Percentiles rank a stretch among this genome's conserved stretches.
phyloP scores from a whole-genome alignment of 768 basidiomycete genomes.

The Lepiota subincarnata region DNA sequence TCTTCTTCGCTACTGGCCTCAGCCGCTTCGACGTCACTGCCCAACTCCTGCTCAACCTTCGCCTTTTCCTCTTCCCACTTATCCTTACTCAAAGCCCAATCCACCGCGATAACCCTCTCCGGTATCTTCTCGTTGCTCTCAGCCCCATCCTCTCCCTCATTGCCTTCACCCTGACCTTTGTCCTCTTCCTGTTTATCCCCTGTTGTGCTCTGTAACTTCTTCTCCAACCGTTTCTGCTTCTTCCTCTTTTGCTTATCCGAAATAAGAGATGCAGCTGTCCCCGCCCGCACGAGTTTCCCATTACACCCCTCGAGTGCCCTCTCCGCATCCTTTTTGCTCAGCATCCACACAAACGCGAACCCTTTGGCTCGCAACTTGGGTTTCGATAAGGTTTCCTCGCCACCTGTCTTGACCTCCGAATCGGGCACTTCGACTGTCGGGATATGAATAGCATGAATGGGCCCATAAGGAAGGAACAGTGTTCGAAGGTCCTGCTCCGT shows the following conservation, averaged over 20 bases:
- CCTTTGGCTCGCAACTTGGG: slow-evolving; percentile 53
- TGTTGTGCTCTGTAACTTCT: slow-evolving; percentile 38
- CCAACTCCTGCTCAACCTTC: slow-evolving; percentile 39
- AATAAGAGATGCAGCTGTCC: slow-evolving; percentile 52
- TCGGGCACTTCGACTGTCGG: slow-evolving; percentile 41
- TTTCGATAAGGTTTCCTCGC: slow-evolving; percentile 19
- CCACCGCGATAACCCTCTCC: slow-evolving; percentile 80
- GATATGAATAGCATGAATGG: slow-evolving; percentile 81
- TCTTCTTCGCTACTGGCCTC: slow-evolving; percentile 24
- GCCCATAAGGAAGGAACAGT: slow-evolving; percentile 82
- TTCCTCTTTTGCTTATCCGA: slow-evolving; percentile 66
- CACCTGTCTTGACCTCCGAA: slow-evolving; percentile 24
- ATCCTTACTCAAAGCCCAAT: slow-evolving; percentile 95
- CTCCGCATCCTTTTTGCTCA: slow-evolving; percentile 82
- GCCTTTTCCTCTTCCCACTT: slow-evolving; percentile 82
- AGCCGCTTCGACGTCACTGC: slow-evolving; percentile 33
- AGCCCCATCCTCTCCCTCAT: slow-evolving; percentile 25
- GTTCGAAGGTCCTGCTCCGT: slow-evolving; percentile 83
- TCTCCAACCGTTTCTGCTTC: slow-evolving; percentile 54
- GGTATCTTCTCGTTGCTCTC: slow-evolving; percentile 31
- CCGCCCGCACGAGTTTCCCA: slow-evolving; percentile 63
- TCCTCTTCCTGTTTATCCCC: slow-evolving; percentile 31
- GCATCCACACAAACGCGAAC: slow-evolving; percentile 95
- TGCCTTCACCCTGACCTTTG: slow-evolving; percentile 18
- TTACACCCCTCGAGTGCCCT: slow-evolving; percentile 77